Percentiles rank a stretch among this genome's conserved stretches.
These are phyloP conservation scores for Lithospermum erythrorhizon DNA, from an alignment of 257 asterid genomes.

Conservation along the genomic window DNA sequence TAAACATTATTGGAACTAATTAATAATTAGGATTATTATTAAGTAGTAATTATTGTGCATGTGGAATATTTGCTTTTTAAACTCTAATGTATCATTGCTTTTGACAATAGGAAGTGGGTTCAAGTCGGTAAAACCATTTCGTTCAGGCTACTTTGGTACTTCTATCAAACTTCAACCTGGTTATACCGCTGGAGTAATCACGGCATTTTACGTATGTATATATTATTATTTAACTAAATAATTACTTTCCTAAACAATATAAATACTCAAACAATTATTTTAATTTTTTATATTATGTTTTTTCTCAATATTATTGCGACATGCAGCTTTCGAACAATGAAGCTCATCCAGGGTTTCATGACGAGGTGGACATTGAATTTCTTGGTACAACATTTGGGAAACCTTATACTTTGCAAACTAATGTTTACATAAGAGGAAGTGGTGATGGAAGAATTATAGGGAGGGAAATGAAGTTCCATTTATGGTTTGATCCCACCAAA, in stretches of 20 bases:
- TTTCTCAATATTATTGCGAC: not conserved
- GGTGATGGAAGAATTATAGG: constrained; percentile 85
- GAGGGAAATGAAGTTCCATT: constrained; percentile 85
- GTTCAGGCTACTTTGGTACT: constrained; percentile 90
- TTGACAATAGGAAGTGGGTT: constrained; percentile 69
- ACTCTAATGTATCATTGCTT: not conserved
- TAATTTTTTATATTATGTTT: no score
- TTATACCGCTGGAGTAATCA: constrained; percentile 94
- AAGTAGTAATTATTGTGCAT: not conserved
- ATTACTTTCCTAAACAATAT: not conserved
- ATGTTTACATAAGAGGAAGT: constrained; percentile 83
- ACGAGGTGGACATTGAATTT: constrained; percentile 90
- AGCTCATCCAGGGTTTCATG: constrained; percentile 88
- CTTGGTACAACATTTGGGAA: constrained; percentile 90
- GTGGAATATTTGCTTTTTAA: not conserved
- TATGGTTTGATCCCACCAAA: constrained; percentile 95
- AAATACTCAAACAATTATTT: no score
- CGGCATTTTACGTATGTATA: constrained; percentile 73
- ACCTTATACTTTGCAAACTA: constrained; percentile 86
- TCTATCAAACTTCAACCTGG: constrained; percentile 87
- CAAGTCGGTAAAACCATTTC: constrained; percentile 85
- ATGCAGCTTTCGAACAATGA: constrained; percentile 71
- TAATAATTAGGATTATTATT: no score
- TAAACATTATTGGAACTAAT: no score
- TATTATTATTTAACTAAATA: no score